Evolutionary conservation across 2,329 filamentous ascomycete species (phyloP).

Genomic region (Pleurostoma richardsiae): DNA sequence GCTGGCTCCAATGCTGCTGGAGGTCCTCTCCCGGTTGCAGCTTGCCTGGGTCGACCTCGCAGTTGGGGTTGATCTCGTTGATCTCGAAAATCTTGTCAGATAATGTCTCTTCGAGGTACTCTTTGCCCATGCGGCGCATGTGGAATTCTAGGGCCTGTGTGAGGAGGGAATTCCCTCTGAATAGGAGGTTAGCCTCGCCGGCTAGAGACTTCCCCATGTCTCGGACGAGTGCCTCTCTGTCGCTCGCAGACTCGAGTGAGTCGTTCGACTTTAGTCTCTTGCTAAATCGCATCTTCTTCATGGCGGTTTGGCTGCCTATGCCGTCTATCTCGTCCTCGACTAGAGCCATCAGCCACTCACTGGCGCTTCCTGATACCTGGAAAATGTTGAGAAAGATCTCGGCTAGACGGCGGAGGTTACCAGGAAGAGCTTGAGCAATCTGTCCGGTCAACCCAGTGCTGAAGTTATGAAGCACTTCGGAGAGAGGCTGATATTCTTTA

Average conservation of each 20-base stretch:
- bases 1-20: constrained; percentile 74
- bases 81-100: constrained; percentile 85
- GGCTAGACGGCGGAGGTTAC: constrained; percentile 72
- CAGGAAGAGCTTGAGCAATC: constrained; percentile 73
- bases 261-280: constrained; percentile 67
- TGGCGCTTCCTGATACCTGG: constrained; percentile 79
- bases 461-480: constrained; percentile 80
- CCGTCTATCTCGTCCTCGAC: constrained; percentile 98
- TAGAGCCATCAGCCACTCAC: constrained; percentile 87
- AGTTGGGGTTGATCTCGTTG: constrained; percentile 84
- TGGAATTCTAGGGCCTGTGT: constrained; percentile 93
- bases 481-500: constrained; percentile 78
- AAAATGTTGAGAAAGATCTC: constrained; percentile 92
- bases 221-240: constrained; percentile 67
- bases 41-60: constrained; percentile 89
- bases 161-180: constrained; percentile 88
- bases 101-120: constrained; percentile 84
- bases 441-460: constrained; percentile 77
- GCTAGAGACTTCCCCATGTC: constrained; percentile 76
- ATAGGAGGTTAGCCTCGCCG: constrained; percentile 88
- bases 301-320: constrained; percentile 72
- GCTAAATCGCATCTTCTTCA: constrained; percentile 69
- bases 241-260: constrained; percentile 55
- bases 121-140: constrained; percentile 89
- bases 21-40: constrained; percentile 64